Evolutionary conservation across 2,329 filamentous ascomycete species (phyloP), one percentile per base, ranked within the genome.

Genomic region (Elsinoe perseae): DNA sequence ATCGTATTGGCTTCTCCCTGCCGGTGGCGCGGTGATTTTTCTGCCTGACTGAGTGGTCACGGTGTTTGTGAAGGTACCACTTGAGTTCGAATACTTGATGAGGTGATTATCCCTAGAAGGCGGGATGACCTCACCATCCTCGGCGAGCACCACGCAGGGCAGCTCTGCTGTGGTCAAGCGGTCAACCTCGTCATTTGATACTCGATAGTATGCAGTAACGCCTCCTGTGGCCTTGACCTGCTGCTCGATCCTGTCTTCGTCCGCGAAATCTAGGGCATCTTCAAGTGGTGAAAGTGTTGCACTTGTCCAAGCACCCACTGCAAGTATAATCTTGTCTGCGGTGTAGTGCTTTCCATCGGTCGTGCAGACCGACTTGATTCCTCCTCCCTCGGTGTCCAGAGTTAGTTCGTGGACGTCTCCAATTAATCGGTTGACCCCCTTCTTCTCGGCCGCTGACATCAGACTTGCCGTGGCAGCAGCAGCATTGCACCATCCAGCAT

Each of bases 51-150:
- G 55, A 0, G 76, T 74, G 0, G 68, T 69, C 21, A 74, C 65
- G 5, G 73, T 78, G 63, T 83, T 83, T 38, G 75, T 80, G 63
- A 84, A 79, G 56, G 79, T 81, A 16, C 48, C 48, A 18, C 76
- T 73, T 50, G 82, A 74, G 63, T 80, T 81, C 58, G 81, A 83
- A 69, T 83, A 82, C 65, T 85, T 85, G 58, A 85, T 72, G 1
- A 78, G 70, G 2, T 56, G 48, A 1, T 77, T 75, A 28, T 77
- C 70, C 2, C 66, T 61, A 7, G 77, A 77, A 12, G 75, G 75
- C 1, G 75, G 76, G 4, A 79, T 72, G 3, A 76, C 69, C 62
- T 78, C 75, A 2, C 74, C 74, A 58, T 72, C 62, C 7, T 68
- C 71, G 0, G 74, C 75, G 56, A 76, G 75, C 7, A 78, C 72